Evolutionary conservation across 1,139 yeast species (phyloP).

Genomic region (Geotrichum carabidarum): DNA sequence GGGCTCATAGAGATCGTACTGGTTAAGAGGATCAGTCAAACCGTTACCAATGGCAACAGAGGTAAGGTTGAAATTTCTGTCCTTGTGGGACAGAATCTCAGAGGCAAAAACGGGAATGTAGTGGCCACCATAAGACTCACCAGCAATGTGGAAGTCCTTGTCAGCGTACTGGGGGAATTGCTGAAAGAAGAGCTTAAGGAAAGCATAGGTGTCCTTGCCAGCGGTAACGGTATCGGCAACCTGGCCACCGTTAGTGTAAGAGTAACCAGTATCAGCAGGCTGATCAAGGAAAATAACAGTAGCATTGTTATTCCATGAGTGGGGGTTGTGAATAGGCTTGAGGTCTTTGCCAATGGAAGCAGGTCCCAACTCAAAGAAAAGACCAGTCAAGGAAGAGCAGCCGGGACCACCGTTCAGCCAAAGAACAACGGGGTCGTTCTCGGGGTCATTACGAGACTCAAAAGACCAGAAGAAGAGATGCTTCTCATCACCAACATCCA

Average conservation of each 20-base stretch:
- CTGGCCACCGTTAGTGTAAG: slow-evolving; percentile 52
- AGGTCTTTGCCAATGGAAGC: slow-evolving; percentile 61
- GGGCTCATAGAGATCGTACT: slow-evolving; percentile 64
- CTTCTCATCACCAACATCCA: slow-evolving; percentile 79
- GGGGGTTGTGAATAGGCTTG: slow-evolving; percentile 69
- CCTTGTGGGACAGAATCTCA: slow-evolving; percentile 60
- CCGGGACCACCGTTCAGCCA: slow-evolving; percentile 96
- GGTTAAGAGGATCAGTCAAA: slow-evolving; percentile 68
- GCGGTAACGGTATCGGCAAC: slow-evolving; percentile 64
- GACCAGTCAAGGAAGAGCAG: slow-evolving; percentile 84
- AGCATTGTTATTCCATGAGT: slow-evolving; percentile 86
- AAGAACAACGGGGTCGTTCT: slow-evolving; percentile 73
- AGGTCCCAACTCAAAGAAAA: slow-evolving; percentile 87
- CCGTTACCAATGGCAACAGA: slow-evolving; percentile 83
- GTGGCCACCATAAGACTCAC: slow-evolving; percentile 87
- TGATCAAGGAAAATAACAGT: slow-evolving; percentile 89
- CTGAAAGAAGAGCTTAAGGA: slow-evolving; percentile 69
- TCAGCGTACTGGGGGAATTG: slow-evolving; percentile 63
- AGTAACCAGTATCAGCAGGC: slow-evolving; percentile 91
- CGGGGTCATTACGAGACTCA: slow-evolving; percentile 85
- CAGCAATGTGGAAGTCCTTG: slow-evolving; percentile 69
- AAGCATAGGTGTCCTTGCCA: slow-evolving; percentile 72
- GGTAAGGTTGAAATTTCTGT: slow-evolving; percentile 59
- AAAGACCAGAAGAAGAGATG: slow-evolving; percentile 84
- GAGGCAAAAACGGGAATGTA: slow-evolving; percentile 75